Percentiles rank a stretch among this genome's conserved stretches.
phyloP scores from a whole-genome alignment of 495 filamentous ascomycete genomes.

The Aspergillus sclerotiicarbonarius region DNA sequence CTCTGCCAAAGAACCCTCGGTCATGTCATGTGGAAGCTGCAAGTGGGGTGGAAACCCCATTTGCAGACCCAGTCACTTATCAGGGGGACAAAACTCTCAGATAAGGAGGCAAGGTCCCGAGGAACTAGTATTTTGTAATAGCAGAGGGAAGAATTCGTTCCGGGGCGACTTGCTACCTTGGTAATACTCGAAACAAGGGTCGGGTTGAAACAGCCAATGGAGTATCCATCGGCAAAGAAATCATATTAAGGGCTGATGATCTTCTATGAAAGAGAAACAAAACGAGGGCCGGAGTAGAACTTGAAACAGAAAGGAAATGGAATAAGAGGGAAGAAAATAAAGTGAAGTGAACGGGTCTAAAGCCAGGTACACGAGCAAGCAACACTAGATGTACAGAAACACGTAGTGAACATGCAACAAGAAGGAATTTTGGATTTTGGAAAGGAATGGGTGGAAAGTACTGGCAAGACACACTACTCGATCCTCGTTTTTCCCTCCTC shows the following conservation, averaged over 20 bases:
- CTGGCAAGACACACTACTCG: conserved; percentile 50
- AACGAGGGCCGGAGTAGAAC: not conserved
- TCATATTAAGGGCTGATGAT: not conserved
- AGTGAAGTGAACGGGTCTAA: not conserved
- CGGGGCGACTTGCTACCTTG: not conserved
- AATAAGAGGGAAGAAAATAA: not conserved
- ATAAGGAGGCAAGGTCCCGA: too few relatives aligned
- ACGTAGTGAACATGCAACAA: conserved; percentile 8
- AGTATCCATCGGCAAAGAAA: not conserved
- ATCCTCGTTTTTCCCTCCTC: conserved; percentile 98
- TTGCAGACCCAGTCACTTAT: too few relatives aligned
- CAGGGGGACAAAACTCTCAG: too few relatives aligned
- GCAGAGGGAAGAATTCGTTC: not conserved
- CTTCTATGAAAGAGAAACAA: not conserved
- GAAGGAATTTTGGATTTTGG: not conserved
- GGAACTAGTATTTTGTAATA: too few relatives aligned
- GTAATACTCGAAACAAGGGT: not conserved
- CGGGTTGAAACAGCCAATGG: not conserved
- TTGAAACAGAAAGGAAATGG: not conserved
- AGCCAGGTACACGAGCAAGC: not conserved
- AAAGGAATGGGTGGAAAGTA: conserved; percentile 4
- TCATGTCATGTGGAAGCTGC: too few relatives aligned
- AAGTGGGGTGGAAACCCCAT: too few relatives aligned
- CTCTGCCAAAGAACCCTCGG: too few relatives aligned
- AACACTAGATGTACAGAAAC: not conserved